phyloP scores from a whole-genome alignment of 2,329 filamentous ascomycete genomes.

The Dactylellina leptospora region DNA sequence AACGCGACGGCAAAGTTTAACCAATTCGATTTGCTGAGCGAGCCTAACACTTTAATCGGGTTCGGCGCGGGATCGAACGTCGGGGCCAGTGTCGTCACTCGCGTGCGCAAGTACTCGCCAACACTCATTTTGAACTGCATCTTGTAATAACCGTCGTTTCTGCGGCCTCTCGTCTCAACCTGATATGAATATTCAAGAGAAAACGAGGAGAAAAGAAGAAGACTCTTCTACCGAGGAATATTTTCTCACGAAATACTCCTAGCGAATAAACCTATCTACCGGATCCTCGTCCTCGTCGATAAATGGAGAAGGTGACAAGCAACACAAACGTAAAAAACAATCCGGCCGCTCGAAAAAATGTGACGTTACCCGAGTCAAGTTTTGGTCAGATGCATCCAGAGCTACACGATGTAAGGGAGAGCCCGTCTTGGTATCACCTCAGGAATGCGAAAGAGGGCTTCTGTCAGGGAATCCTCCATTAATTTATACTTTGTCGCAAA shows the following conservation, averaged over 20 bases:
- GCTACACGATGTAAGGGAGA: slow-evolving; percentile 9
- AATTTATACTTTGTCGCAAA: slow-evolving; percentile 14
- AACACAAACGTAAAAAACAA: not conserved
- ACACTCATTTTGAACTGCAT: slow-evolving; percentile 39
- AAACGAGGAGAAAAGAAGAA: no score
- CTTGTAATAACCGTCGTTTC: not conserved
- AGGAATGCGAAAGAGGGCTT: slow-evolving; percentile 2
- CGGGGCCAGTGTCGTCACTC: slow-evolving; percentile 68
- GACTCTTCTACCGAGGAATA: not conserved
- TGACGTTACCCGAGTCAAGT: slow-evolving; percentile 12
- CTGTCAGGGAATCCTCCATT: slow-evolving; percentile 2
- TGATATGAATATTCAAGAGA: no score
- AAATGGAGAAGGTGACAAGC: slow-evolving; percentile 9
- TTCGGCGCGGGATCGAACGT: slow-evolving; percentile 68
- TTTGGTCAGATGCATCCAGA: not conserved
- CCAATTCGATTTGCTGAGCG: slow-evolving; percentile 64
- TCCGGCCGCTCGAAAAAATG: slow-evolving; percentile 7
- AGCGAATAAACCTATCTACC: not conserved
- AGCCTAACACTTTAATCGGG: slow-evolving; percentile 61
- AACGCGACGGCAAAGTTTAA: slow-evolving; percentile 68
- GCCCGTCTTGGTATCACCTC: slow-evolving; percentile 6
- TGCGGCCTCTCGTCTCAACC: not conserved
- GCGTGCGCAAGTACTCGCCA: slow-evolving; percentile 60
- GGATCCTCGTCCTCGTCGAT: slow-evolving; percentile 10
- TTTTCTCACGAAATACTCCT: not conserved